phyloP scores from a whole-genome alignment of 2,329 filamentous ascomycete genomes.

The Graphiopsis chlorocephala region DNA sequence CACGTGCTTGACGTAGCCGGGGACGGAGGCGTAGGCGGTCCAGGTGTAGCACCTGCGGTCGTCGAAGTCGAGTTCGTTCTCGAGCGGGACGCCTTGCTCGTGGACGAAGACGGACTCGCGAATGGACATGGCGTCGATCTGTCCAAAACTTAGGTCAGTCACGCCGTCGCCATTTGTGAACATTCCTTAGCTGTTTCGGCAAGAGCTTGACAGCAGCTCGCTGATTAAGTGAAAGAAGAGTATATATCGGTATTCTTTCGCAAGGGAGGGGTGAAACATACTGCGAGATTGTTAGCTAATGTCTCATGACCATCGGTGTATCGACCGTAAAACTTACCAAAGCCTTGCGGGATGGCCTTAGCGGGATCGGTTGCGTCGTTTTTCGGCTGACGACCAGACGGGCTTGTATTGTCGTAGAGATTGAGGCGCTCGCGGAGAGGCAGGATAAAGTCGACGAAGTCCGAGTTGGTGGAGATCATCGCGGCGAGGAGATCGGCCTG shows the following conservation, averaged over 20 bases:
- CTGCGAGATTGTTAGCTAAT: no score
- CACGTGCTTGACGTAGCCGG: slow-evolving; percentile 27
- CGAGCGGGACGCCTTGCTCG: slow-evolving; percentile 56
- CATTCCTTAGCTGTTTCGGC: no score
- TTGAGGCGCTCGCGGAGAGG: slow-evolving; percentile 30
- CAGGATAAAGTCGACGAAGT: slow-evolving; percentile 33
- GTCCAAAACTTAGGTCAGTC: no score
- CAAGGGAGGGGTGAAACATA: no score
- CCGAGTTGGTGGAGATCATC: slow-evolving; percentile 22
- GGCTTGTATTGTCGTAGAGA: slow-evolving; percentile 30
- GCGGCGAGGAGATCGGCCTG: slow-evolving; percentile 2
- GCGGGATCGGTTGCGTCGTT: slow-evolving; percentile 27
- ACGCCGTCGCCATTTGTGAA: no score
- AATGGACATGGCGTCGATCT: slow-evolving; percentile 56
- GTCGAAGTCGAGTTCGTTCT: slow-evolving; percentile 77
- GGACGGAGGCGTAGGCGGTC: slow-evolving; percentile 72
- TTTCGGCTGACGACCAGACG: slow-evolving; percentile 29
- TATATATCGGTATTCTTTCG: no score
- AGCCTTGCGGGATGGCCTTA: slow-evolving; percentile 42
- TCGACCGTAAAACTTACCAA: no score
- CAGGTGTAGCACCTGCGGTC: slow-evolving; percentile 69
- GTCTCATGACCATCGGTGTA: no score
- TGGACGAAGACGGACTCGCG: slow-evolving; percentile 57
- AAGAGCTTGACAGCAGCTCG: no score
- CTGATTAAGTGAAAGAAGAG: no score